phyloP scores from a whole-genome alignment of 768 basidiomycete species.

The Leucocoprinus leucothites region DNA sequence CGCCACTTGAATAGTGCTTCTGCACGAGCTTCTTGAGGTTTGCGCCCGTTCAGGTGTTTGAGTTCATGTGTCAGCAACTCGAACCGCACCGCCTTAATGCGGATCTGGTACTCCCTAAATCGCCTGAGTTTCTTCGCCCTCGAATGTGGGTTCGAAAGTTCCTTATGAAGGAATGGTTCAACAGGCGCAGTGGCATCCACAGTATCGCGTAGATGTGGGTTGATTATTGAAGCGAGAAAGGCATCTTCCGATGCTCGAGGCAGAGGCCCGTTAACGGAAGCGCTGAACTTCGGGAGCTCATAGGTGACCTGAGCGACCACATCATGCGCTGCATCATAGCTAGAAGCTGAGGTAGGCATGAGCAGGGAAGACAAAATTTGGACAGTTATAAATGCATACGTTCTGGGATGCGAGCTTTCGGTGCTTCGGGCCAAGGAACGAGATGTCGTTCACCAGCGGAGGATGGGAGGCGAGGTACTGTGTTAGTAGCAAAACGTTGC shows the following conservation, averaged over 20 bases:
- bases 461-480: slow-evolving; percentile 53
- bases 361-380: slow-evolving; percentile 1
- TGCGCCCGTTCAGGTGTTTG: slow-evolving; percentile 56
- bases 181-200: slow-evolving; percentile 55
- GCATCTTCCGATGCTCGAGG: slow-evolving; percentile 48
- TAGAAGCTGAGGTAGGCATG: slow-evolving; percentile 35
- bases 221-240: slow-evolving; percentile 58
- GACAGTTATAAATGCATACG: slow-evolving; percentile 29
- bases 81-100: slow-evolving; percentile 47
- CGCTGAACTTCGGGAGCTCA: slow-evolving; percentile 52
- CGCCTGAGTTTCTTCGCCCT: slow-evolving; percentile 79
- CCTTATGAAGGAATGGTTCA: slow-evolving; percentile 62
- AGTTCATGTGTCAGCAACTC: slow-evolving; percentile 54
- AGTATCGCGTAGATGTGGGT: slow-evolving; percentile 40
- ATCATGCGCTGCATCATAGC: slow-evolving; percentile 65
- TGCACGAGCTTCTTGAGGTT: slow-evolving; percentile 57
- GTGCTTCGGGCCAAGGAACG: slow-evolving; percentile 70
- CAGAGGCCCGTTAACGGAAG: slow-evolving; percentile 30
- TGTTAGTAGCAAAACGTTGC: slow-evolving; percentile 68
- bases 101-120: slow-evolving; percentile 58
- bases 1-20: slow-evolving; percentile 78
- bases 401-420: slow-evolving; percentile 37
- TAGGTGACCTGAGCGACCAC: slow-evolving; percentile 71
- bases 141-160: slow-evolving; percentile 79
- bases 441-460: slow-evolving; percentile 36